Percentiles rank a stretch among this genome's conserved stretches.
Evolutionary conservation across 2,329 filamentous ascomycete genomes (phyloP).

Genomic region (Dothistroma septosporum): DNA sequence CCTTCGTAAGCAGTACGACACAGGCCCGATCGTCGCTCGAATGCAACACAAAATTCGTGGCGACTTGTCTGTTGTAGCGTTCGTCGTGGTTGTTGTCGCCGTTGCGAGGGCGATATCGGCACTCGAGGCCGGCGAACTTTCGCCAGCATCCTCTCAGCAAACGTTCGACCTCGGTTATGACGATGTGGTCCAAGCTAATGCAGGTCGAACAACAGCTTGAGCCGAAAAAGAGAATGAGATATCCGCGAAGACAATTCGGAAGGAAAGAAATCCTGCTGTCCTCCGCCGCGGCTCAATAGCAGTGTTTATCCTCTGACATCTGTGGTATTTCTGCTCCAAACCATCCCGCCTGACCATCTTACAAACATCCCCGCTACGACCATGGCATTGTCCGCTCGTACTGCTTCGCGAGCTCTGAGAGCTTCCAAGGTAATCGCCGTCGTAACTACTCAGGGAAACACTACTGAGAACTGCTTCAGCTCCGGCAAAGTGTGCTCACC

Average conservation of each 20-base stretch:
- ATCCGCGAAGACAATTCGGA: slow-evolving; percentile 7
- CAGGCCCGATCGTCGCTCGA: neutral
- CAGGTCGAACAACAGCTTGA: slow-evolving; percentile 4
- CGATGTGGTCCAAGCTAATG: slow-evolving; percentile 1
- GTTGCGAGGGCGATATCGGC: slow-evolving; percentile 5
- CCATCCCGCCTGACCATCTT: neutral
- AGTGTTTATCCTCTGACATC: neutral
- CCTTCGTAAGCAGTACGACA: neutral
- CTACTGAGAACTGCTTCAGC: slow-evolving; percentile 18
- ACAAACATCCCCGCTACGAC: slow-evolving; percentile 5
- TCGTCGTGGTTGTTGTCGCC: neutral
- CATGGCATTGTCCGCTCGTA: slow-evolving; percentile 64
- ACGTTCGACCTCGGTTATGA: neutral
- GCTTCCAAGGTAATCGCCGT: slow-evolving; percentile 55
- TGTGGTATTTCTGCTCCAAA: neutral
- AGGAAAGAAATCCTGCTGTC: neutral
- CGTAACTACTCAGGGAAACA: neutral
- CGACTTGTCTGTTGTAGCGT: neutral
- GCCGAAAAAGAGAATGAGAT: neutral
- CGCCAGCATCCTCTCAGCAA: neutral
- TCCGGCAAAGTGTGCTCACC: slow-evolving; percentile 24
- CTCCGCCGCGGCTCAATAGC: neutral
- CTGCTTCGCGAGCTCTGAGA: slow-evolving; percentile 59
- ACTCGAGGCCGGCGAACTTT: neutral
- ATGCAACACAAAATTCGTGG: neutral